Evolutionary conservation across 768 basidiomycete genomes (phyloP).

Genomic region (Rhizopogon vulgaris): DNA sequence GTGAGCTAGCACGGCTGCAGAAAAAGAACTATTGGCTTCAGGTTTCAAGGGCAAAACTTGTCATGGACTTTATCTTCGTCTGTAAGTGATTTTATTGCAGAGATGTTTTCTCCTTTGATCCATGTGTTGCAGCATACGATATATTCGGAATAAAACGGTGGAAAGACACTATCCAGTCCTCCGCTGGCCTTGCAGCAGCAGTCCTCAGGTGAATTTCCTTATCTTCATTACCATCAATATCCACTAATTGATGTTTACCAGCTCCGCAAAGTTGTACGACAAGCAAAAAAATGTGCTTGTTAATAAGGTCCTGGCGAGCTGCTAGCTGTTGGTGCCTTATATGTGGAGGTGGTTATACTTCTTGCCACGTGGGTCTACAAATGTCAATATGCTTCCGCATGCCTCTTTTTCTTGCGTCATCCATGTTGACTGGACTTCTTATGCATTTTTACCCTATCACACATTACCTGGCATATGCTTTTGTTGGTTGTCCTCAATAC

Average conservation of each 20-base stretch:
- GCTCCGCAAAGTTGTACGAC: slow-evolving; percentile 71
- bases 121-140: slow-evolving; percentile 56
- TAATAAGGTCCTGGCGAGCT: slow-evolving; percentile 33
- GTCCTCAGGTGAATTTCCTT: slow-evolving; percentile 54
- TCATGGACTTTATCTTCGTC: slow-evolving; percentile 85
- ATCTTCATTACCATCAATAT: neutral
- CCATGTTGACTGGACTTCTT: neutral
- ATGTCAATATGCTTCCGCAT: neutral
- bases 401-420: neutral
- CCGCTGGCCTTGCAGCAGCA: slow-evolving; percentile 64
- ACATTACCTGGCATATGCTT: neutral
- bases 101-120: slow-evolving; percentile 1
- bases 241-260: slow-evolving; percentile 23
- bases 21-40: slow-evolving; percentile 75
- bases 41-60: slow-evolving; percentile 60
- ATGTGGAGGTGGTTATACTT: neutral
- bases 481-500: neutral
- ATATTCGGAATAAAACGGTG: slow-evolving; percentile 66
- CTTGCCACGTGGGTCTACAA: neutral
- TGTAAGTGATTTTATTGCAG: slow-evolving; percentile 44
- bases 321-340: no score
- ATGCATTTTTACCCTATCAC: neutral
- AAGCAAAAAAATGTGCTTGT: slow-evolving; percentile 58
- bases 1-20: slow-evolving; percentile 61
- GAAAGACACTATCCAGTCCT: slow-evolving; percentile 53